phyloP scores from a whole-genome alignment of 805 yeast genomes.

The Ogataea dorogensis region DNA sequence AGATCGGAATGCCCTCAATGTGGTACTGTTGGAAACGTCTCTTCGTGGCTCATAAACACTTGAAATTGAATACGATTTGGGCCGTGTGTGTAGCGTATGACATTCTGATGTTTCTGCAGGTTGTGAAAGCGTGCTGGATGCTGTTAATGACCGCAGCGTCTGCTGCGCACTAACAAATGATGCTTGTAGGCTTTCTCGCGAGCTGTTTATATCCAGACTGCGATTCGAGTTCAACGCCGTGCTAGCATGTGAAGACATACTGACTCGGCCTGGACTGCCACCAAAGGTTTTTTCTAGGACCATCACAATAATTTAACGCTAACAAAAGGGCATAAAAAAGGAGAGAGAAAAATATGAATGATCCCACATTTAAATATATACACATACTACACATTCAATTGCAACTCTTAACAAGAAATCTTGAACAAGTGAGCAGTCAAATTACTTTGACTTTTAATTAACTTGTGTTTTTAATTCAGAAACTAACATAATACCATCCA shows the following conservation, averaged over 20 bases:
- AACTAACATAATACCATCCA: no score
- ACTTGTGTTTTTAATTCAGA: neutral
- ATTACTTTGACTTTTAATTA: neutral
- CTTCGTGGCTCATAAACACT: neutral
- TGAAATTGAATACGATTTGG: slow-evolving; percentile 3
- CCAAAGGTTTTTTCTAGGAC: neutral
- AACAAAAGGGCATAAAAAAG: slow-evolving; percentile 8
- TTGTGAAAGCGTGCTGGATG: neutral
- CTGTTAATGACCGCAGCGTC: slow-evolving; percentile 5
- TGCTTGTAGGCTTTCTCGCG: slow-evolving; percentile 2
- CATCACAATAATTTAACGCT: slow-evolving; percentile 9
- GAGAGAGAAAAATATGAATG: slow-evolving; percentile 4
- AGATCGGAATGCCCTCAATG: neutral
- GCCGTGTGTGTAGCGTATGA: neutral
- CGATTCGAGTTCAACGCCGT: neutral
- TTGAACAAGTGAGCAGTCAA: neutral
- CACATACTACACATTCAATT: neutral
- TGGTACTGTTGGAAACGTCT: neutral
- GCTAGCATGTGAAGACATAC: slow-evolving; percentile 1
- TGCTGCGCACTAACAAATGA: slow-evolving; percentile 8
- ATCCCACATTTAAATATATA: neutral
- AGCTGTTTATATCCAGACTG: neutral
- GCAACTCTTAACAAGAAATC: no score
- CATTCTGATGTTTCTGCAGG: neutral
- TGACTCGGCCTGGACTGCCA: slow-evolving; percentile 1